phyloP scores from a whole-genome alignment of 805 yeast genomes.

The Candida methanosorbosa region DNA sequence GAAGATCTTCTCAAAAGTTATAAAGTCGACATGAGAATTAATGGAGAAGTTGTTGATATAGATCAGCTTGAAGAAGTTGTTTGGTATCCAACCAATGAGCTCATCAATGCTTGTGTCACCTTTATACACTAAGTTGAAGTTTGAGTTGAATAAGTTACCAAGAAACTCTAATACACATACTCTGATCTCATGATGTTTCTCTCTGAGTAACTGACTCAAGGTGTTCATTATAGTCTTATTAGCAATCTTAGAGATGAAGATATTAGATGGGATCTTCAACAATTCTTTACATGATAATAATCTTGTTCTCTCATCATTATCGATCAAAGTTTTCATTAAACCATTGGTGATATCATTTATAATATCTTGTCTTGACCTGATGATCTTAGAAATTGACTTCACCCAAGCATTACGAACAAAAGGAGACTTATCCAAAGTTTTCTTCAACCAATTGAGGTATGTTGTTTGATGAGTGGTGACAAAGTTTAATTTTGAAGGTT shows the following conservation, averaged over 20 bases:
- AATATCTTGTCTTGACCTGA: constrained; percentile 36
- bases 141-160: constrained; percentile 46
- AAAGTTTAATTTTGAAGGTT: constrained; percentile 48
- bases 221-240: constrained; percentile 40
- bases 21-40: constrained; percentile 55
- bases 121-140: constrained; percentile 22
- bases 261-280: constrained; percentile 33
- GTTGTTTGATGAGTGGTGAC: constrained; percentile 47
- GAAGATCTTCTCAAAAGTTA: constrained; percentile 50
- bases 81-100: constrained; percentile 49
- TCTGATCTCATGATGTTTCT: constrained; percentile 59
- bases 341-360: constrained; percentile 48
- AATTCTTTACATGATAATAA: constrained; percentile 48
- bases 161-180: constrained; percentile 45
- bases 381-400: constrained; percentile 40
- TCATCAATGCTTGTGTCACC: constrained; percentile 21
- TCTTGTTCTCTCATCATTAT: constrained; percentile 68
- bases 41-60: constrained; percentile 67
- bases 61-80: constrained; percentile 50
- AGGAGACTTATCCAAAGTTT: constrained; percentile 60
- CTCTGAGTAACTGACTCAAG: constrained; percentile 59
- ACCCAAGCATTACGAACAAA: constrained; percentile 66
- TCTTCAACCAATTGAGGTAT: constrained; percentile 66
- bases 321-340: constrained; percentile 59
- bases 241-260: constrained; percentile 40